Evolutionary conservation across 176 grass and related monocot species (phyloP), one percentile per base, ranked within the genome.

Genomic region (Oryza longistaminata): DNA sequence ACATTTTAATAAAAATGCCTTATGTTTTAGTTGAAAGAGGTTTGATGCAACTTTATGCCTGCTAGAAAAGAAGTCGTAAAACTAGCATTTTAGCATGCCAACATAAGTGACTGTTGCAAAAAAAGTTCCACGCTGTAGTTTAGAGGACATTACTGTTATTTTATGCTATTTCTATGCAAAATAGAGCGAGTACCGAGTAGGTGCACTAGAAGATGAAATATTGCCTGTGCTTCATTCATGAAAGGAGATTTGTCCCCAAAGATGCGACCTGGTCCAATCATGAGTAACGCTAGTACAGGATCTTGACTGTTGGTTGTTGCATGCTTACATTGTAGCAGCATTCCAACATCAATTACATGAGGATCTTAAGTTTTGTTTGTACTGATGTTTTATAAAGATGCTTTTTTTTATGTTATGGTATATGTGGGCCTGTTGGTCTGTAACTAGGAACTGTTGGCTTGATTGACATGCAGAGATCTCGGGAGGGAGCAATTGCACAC

Each of bases 401-500:
- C 66, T 78, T 26, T 35, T 26, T 35, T 43, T 52, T 73, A 55
- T 53, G 77, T 39, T 33, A 81, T 81, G 25, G 24, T 46, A 27
- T 48, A 64, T 67, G 71, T 62, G 49, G 81, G 64, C 68, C 5
- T 69, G 64, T 75, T 69, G 37, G 25, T 25, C 73, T 24, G 40
- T 70, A 34, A 45, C 53, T 70, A 21, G 14, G 10, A 46, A 49
- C 62, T 89, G 13, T 70, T 69, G 10, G 12, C 49, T 83, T 70
- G 77, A 37, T 75, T 95, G 66, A 39, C 81, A 76, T 88, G 78
- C 82, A 98, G 93, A 90, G 88, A 90, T 87, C 81, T 64, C 70
- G 21, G 75, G 91, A 91, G 86, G 89, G 86, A 85, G 89, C 93
- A 70, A 89, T 94, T 72, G 83, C 93, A 40, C 96, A 98, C 62